Percentiles rank a stretch among this genome's conserved stretches.
Conservation (phyloP, 768 basidiomycete genomes). For the Leucocoprinus leucothites region DNA sequence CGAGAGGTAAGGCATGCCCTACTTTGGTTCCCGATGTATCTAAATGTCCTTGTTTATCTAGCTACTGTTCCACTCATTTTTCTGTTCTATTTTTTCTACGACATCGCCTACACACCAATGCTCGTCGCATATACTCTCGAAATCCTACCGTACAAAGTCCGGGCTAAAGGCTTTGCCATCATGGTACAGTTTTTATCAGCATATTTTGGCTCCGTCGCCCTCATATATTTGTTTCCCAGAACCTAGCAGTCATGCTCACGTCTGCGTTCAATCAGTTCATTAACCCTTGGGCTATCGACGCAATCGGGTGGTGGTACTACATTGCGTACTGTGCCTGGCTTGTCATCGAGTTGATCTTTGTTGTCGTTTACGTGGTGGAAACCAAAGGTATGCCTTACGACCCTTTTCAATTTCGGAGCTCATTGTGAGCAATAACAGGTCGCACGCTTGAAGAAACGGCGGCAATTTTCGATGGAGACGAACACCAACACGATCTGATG, state of each 20-base stretch:
- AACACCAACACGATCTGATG: slow-evolving; percentile 39
- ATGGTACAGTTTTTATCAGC: slow-evolving; percentile 45
- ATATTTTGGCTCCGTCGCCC: neutral
- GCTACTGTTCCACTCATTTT: slow-evolving; percentile 70
- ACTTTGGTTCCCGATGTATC: neutral
- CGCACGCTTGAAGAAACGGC: slow-evolving; percentile 74
- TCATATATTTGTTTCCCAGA: slow-evolving; percentile 30
- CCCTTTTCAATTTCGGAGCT: no score
- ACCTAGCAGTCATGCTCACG: slow-evolving; percentile 58
- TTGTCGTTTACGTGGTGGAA: slow-evolving; percentile 54
- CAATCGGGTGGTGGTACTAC: slow-evolving; percentile 59
- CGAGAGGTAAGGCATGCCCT: slow-evolving; percentile 28
- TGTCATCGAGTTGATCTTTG: slow-evolving; percentile 55
- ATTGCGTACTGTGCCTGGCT: slow-evolving; percentile 66
- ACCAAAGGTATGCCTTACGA: slow-evolving; percentile 50
- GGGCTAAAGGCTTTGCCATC: slow-evolving; percentile 76
- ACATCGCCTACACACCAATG: slow-evolving; percentile 78
- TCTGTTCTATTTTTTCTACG: slow-evolving; percentile 50
- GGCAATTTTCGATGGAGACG: slow-evolving; percentile 65
- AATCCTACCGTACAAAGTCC: slow-evolving; percentile 76
- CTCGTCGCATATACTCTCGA: slow-evolving; percentile 63
- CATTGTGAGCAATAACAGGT: no score
- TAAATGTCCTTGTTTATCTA: slow-evolving; percentile 14
- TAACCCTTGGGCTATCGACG: slow-evolving; percentile 69
- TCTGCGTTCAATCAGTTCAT: slow-evolving; percentile 79